Base-by-base conservation (phyloP, 2,329 filamentous ascomycete species). In the Diplodia mutila region DNA sequence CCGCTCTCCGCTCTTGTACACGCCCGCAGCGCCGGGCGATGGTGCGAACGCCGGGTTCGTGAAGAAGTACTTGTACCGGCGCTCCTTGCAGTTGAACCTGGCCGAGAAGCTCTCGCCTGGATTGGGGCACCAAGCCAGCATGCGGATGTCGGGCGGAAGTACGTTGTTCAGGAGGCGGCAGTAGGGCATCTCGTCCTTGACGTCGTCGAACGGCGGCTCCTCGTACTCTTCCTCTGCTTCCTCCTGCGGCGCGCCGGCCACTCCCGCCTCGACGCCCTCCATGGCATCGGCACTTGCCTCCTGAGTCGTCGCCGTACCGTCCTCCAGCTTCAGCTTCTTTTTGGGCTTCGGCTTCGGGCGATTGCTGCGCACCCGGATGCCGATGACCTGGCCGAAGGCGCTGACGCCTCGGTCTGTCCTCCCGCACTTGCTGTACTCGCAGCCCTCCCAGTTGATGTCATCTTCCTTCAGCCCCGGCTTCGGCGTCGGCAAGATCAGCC, bases 41-140 rank as follows among this genome's bases (percentile, higher is more conserved):
- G 93, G 93, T 2, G 88, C 82, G 75, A 93, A 97, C 1, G 91
- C 92, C 0, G 95, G 95, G 76, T 97, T 93, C 0, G 95, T 98
- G 82, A 99, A 99, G 83, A 97, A 98, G 80, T 99, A 99, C 68
- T 92, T 89, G 82, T 99, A 99, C 71, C 91, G 90, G 25, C 95
- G 87, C 80, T 97, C 93, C 69, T 90, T 88, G 80, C 95, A 99
- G 65, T 91, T 93, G 84, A 97, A 97, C 49, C 95, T 89, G 4
- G 95, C 95, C 39, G 92, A 93, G 79, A 99, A 99, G 69, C 87
- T 87, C 9, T 86, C 80, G 0, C 94, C 92, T 18, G 91, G 92
- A 34, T 87, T 84, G 0, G 94, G 93, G 76, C 94, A 97, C 95
- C 95, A 99, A 3, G 95, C 95, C 42, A 98, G 85, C 68, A 97